A percentile compares a stretch with the other conserved stretches of the same genome.
phyloP scores from a whole-genome alignment of 2,329 filamentous ascomycete genomes.

The Pezicula carpinea region DNA sequence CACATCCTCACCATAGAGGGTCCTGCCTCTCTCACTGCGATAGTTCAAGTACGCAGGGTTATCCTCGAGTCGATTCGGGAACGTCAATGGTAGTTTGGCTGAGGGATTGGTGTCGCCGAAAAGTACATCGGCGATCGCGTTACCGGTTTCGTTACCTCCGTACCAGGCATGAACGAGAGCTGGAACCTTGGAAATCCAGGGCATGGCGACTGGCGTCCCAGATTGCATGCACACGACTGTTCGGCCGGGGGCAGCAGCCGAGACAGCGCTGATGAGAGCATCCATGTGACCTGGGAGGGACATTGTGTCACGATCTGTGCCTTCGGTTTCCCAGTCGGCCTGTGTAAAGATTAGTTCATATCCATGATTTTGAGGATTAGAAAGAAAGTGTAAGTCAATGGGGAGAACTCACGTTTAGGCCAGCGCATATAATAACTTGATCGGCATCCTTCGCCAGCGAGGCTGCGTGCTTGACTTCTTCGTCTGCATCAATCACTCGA shows the following conservation, averaged over 20 bases:
- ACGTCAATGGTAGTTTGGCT: constrained; percentile 67
- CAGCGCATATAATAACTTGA: constrained; percentile 73
- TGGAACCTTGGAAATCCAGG: constrained; percentile 50
- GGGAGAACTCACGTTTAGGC: constrained; percentile 53
- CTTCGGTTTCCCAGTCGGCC: constrained; percentile 74
- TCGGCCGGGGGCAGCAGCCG: constrained; percentile 61
- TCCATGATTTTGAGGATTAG: too few relatives aligned
- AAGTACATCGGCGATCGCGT: constrained; percentile 71
- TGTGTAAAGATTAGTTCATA: background rate
- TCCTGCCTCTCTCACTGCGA: constrained; percentile 61
- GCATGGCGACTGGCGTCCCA: constrained; percentile 68
- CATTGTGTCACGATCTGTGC: constrained; percentile 71
- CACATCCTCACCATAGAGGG: constrained; percentile 72
- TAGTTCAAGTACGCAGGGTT: constrained; percentile 74
- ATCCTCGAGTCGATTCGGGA: constrained; percentile 61
- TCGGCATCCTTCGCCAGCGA: constrained; percentile 64
- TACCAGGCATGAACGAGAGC: constrained; percentile 75
- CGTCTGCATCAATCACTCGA: constrained; percentile 50
- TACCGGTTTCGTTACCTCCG: constrained; percentile 76
- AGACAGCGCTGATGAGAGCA: constrained; percentile 60
- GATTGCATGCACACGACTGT: constrained; percentile 69
- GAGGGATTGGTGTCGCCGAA: constrained; percentile 70
- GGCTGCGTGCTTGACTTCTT: constrained; percentile 62
- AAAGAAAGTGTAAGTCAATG: background rate
- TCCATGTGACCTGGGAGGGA: constrained; percentile 71